Conservation (phyloP, 352 stramenopile genomes). For the Pythium guiyangense region DNA sequence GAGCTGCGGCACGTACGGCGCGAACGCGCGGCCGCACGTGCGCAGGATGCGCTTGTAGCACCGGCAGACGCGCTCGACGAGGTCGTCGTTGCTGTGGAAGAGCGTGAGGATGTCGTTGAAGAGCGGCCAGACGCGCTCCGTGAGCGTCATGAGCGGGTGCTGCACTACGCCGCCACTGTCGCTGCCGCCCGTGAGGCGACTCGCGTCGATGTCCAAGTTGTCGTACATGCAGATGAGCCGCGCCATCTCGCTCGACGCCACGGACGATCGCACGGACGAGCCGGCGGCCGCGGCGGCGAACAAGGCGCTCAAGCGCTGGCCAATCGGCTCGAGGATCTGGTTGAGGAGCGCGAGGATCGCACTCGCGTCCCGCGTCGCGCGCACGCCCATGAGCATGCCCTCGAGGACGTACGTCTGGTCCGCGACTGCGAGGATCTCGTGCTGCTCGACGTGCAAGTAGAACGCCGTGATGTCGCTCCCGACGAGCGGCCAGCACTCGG, state of each 20-base stretch:
- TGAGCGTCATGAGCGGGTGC: constrained; percentile 61
- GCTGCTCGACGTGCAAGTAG: constrained; percentile 71
- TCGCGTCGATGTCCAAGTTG: constrained; percentile 46
- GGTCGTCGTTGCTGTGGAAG: constrained; percentile 67
- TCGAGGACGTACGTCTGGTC: constrained; percentile 86
- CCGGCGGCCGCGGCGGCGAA: constrained; percentile 31
- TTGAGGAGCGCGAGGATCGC: constrained; percentile 50
- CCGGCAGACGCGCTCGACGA: constrained; percentile 80
- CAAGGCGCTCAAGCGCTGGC: constrained; percentile 35
- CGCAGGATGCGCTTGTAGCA: constrained; percentile 87
- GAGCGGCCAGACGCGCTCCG: constrained; percentile 72
- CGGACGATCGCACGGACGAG: constrained; percentile 24
- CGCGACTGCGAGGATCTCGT: constrained; percentile 63
- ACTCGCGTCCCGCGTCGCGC: constrained; percentile 37
- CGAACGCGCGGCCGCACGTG: constrained; percentile 53
- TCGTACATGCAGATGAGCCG: constrained; percentile 85
- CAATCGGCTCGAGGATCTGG: constrained; percentile 64
- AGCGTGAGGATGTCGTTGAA: constrained; percentile 77
- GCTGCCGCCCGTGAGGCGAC: constrained; percentile 10
- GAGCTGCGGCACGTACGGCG: constrained; percentile 64
- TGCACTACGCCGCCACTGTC: constrained; percentile 2
- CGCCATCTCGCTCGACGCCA: constrained; percentile 61
- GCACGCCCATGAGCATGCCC: constrained; percentile 62
- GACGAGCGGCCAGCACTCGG: constrained; percentile 72
- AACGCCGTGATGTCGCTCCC: constrained; percentile 66